These are phyloP conservation scores for Plasmodium coatneyi DNA, from an alignment of 169 alveolate species.

Conservation along the genomic window DNA sequence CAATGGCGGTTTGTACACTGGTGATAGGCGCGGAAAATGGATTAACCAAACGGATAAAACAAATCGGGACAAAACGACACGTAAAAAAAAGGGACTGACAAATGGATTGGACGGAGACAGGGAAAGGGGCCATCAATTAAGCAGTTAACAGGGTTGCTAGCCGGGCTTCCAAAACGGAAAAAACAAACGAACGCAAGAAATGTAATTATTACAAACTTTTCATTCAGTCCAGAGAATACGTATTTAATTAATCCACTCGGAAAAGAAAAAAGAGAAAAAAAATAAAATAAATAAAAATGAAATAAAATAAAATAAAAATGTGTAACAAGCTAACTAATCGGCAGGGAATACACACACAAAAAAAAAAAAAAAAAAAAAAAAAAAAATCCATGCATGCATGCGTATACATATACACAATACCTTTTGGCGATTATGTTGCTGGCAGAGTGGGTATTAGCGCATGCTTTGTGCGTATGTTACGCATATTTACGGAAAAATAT, in stretches of 20 bases:
- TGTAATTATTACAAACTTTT: constrained; percentile 61
- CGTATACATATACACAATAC: background rate
- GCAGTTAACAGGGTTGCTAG: background rate
- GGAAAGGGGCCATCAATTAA: background rate
- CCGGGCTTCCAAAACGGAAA: background rate
- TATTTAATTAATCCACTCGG: background rate
- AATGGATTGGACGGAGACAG: background rate
- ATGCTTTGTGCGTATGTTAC: background rate
- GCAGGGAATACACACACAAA: background rate
- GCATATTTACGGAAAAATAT: background rate
- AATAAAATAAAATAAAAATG: background rate
- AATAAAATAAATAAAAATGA: background rate
- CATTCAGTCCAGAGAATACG: constrained; percentile 1
- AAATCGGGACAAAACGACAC: background rate
- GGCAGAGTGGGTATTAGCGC: background rate
- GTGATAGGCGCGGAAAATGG: background rate
- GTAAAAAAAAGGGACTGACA: constrained; percentile 2
- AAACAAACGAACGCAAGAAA: constrained; percentile 28
- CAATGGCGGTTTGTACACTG: background rate
- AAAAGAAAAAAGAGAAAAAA: background rate
- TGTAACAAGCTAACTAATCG: background rate
- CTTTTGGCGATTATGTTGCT: background rate
- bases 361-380: constrained; percentile 2
- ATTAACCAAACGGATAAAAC: background rate
- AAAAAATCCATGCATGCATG: background rate